Base-by-base conservation (phyloP, 2,329 filamentous ascomycete species). In the Nemania sp. region DNA sequence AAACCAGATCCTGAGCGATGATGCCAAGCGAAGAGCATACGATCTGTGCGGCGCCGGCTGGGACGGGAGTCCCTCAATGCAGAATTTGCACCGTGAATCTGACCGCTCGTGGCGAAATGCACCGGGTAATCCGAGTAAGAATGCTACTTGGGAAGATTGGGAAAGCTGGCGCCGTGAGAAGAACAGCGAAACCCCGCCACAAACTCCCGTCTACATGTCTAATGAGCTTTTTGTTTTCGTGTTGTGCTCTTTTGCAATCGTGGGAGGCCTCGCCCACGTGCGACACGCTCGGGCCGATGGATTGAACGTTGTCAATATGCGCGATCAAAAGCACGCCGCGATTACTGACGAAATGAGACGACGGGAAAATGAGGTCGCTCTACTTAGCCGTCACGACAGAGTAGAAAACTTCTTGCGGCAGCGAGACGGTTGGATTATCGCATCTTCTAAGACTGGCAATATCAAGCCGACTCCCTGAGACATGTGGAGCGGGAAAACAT, bases 101-200 rank as follows among this genome's bases (percentile, higher is more conserved):
- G 76, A 83, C 57, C 70, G 67, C 20, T 66, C 71, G 4, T 86
- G 81, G 81, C 76, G 80, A 30, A 64, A 73, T 12, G 68, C 69
- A 28, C 74, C 77, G 0, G 76, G 75, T 20, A 80, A 72, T 49
- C 70, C 81, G 11, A 79, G 79, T 45, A 73, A 74, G 63, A 97
- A 97, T 70, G 94, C 91, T 1, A 97, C 94, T 0, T 99, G 94
- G 94, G 94, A 99, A 70, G 94, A 99, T 70, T 97, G 92, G 92
- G 90, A 96, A 74, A 80, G 80, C 39, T 96, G 88, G 86, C 81
- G 89, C 63, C 77, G 83, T 28, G 70, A 78, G 70, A 71, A 77
- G 66, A 70, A 77, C 43, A 75, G 77, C 62, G 66, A 65, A 57
- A 68, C 67, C 59, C 64, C 71, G 66, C 75, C 72, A 60, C 81